Conservation (phyloP, 345 rosid species). For the Raphanus raphanistrum region DNA sequence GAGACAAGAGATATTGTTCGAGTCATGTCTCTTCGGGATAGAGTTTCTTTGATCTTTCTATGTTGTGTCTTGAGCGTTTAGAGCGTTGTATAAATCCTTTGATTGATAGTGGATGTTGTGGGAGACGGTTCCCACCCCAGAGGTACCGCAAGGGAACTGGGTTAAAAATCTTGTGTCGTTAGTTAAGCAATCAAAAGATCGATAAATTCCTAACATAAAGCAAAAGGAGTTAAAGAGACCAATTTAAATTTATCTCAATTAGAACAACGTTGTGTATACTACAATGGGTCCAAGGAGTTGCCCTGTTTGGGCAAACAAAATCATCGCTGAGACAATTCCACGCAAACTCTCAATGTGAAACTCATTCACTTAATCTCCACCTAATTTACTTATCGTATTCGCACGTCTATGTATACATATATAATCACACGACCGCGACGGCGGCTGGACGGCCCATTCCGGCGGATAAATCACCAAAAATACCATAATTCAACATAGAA, state of each 20-base stretch:
- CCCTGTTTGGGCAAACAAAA: slow-evolving; percentile 24
- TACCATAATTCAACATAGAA: slow-evolving; percentile 34
- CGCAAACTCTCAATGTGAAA: slow-evolving; percentile 13
- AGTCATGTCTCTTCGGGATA: no score
- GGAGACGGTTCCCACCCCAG: no score
- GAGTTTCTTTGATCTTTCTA: no score
- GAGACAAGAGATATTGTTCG: no score
- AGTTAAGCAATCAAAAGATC: no score
- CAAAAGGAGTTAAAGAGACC: background rate
- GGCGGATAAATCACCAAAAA: slow-evolving; percentile 10
- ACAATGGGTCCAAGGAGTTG: slow-evolving; percentile 6
- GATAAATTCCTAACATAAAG: no score
- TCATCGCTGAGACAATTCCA: background rate
- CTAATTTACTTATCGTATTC: background rate
- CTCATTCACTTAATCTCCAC: slow-evolving; percentile 14
- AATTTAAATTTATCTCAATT: background rate
- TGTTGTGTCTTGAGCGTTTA: no score
- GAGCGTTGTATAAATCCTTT: no score
- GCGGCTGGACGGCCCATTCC: slow-evolving; percentile 30
- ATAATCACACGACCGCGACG: slow-evolving; percentile 32
- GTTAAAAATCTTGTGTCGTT: no score
- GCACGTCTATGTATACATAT: background rate
- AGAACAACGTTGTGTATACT: background rate
- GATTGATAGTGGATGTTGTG: no score
- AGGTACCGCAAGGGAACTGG: no score